phyloP scores from a whole-genome alignment of 2,329 filamentous ascomycete species.

The Colletotrichum nymphaeae region DNA sequence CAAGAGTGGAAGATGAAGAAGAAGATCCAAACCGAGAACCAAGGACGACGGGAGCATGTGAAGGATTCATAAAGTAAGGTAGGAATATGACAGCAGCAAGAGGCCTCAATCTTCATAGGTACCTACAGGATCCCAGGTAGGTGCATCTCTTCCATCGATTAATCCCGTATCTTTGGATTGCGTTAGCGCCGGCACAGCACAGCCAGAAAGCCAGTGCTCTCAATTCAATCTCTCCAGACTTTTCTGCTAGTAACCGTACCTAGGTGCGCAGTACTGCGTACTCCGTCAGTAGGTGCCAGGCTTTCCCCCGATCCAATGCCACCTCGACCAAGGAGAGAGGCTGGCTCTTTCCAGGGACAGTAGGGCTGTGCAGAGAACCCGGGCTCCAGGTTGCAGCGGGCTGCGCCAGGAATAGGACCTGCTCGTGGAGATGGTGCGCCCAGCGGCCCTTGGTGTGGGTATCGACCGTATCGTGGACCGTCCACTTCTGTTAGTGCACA shows the following conservation, averaged over 20 bases:
- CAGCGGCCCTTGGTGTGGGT: neutral
- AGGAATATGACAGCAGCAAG: neutral
- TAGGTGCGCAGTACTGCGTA: too few species aligned
- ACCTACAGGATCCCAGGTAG: too few species aligned
- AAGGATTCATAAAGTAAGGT: neutral
- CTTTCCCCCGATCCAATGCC: constrained; percentile 21
- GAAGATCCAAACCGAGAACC: neutral
- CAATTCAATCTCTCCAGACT: neutral
- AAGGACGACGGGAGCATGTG: neutral
- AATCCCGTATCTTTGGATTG: neutral
- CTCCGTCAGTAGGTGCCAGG: neutral
- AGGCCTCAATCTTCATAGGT: neutral
- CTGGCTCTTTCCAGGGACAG: constrained; percentile 29
- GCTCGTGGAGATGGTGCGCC: neutral
- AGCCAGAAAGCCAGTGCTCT: constrained; percentile 19
- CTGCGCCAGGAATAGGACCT: constrained; percentile 35
- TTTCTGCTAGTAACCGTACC: neutral
- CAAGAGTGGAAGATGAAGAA: neutral
- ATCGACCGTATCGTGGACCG: neutral
- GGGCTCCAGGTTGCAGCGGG: constrained; percentile 18
- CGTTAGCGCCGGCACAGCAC: constrained; percentile 28
- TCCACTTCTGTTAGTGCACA: constrained; percentile 10
- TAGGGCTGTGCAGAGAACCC: constrained; percentile 34
- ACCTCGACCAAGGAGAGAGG: constrained; percentile 8
- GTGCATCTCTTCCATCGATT: neutral